These are phyloP conservation scores for Blastobotrys apis DNA, from an alignment of 1,139 yeast genomes.

Conservation along the genomic window DNA sequence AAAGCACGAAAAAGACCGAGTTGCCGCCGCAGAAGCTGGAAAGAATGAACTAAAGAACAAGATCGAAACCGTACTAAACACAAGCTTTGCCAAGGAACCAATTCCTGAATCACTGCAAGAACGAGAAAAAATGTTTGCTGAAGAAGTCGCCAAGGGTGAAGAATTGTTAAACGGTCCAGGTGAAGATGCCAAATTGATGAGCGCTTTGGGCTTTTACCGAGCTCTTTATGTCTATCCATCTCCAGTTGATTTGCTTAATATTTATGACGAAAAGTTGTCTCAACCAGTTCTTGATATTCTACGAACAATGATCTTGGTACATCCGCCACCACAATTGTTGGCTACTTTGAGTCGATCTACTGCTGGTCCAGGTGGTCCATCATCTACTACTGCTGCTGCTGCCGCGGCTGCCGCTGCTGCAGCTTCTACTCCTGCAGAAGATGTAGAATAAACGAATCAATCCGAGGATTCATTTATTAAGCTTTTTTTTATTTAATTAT, in stretches of 20 bases:
- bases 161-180: constrained; percentile 30
- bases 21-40: constrained; percentile 55
- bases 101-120: constrained; percentile 67
- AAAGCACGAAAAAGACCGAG: constrained; percentile 53
- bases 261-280: constrained; percentile 85
- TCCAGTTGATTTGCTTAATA: constrained; percentile 83
- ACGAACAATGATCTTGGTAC: constrained; percentile 81
- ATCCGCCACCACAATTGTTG: constrained; percentile 80
- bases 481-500: not conserved
- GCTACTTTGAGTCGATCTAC: constrained; percentile 53
- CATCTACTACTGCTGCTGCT: constrained; percentile 24
- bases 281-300: constrained; percentile 76
- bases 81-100: constrained; percentile 65
- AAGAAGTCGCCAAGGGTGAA: constrained; percentile 82
- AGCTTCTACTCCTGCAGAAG: constrained; percentile 14
- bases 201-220: constrained; percentile 89
- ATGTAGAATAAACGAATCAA: constrained; percentile 24
- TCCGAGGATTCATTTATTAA: not conserved
- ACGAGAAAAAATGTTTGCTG: constrained; percentile 74
- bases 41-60: constrained; percentile 53
- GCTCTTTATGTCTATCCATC: constrained; percentile 93
- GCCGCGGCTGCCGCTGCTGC: constrained; percentile 26
- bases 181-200: constrained; percentile 44
- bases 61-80: constrained; percentile 57
- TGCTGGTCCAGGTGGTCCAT: constrained; percentile 10